A percentile compares a stretch with the other conserved stretches of the same genome.
phyloP scores from a whole-genome alignment of 805 yeast species.

The Schwanniomyces vanrijiae region DNA sequence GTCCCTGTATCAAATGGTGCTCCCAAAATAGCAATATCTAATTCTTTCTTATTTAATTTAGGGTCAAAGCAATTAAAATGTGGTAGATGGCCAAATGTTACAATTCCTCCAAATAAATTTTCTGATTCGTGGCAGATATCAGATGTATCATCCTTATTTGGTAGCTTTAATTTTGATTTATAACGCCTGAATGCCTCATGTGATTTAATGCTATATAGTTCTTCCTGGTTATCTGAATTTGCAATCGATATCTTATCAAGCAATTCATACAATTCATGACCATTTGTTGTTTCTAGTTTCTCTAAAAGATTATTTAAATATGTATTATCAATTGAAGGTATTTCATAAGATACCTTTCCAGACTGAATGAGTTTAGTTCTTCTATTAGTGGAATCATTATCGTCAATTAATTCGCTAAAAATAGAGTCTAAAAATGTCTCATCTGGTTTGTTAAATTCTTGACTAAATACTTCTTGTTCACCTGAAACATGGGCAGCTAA shows the following conservation, averaged over 20 bases:
- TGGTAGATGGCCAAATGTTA: constrained; percentile 53
- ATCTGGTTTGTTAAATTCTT: not conserved
- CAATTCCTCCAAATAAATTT: constrained; percentile 48
- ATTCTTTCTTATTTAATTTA: constrained; percentile 13
- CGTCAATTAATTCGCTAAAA: constrained; percentile 24
- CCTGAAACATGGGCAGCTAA: not conserved
- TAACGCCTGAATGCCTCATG: constrained; percentile 8
- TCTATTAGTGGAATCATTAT: constrained; percentile 7
- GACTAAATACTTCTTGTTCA: not conserved
- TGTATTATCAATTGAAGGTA: not conserved
- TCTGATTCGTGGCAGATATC: constrained; percentile 19
- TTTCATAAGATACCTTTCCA: not conserved
- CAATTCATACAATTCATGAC: not conserved
- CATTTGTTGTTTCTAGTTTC: not conserved
- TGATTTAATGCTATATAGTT: constrained; percentile 1
- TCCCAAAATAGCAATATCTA: constrained; percentile 27
- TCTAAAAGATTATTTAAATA: not conserved
- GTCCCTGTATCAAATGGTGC: constrained; percentile 31
- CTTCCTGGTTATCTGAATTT: not conserved
- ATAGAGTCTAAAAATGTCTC: constrained; percentile 20
- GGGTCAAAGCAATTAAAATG: constrained; percentile 49
- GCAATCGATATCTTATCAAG: not conserved
- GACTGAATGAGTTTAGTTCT: not conserved
- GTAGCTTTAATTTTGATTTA: constrained; percentile 23
- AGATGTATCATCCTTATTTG: constrained; percentile 34